Conservation (phyloP, 495 filamentous ascomycete species). For the Aspergillus sclerotioniger region DNA sequence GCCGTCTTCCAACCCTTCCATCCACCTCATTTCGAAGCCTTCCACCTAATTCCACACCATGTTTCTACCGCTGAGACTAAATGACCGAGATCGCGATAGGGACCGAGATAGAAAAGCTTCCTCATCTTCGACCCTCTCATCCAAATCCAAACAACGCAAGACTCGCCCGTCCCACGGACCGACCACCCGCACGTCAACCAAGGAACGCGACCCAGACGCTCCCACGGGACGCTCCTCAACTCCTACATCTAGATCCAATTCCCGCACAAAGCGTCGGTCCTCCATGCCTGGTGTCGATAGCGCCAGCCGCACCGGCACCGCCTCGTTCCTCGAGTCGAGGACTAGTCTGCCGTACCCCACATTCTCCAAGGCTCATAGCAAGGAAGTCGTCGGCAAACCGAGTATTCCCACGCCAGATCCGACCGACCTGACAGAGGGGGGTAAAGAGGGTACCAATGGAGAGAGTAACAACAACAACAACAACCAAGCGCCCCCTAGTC, state of each 20-base stretch:
- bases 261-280: slow-evolving; percentile 41
- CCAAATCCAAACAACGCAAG: slow-evolving; percentile 33
- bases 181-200: slow-evolving; percentile 43
- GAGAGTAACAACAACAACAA: slow-evolving; percentile 30
- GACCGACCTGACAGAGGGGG: slow-evolving; percentile 65
- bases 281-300: slow-evolving; percentile 51
- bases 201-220: slow-evolving; percentile 41
- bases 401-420: slow-evolving; percentile 75
- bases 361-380: slow-evolving; percentile 89
- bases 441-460: slow-evolving; percentile 33
- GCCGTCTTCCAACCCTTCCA: slow-evolving; percentile 27
- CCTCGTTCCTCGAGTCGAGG: slow-evolving; percentile 50
- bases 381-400: slow-evolving; percentile 69
- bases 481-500: slow-evolving; percentile 57
- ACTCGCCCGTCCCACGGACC: slow-evolving; percentile 42
- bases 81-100: slow-evolving; percentile 39
- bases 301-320: slow-evolving; percentile 33
- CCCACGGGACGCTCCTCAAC: slow-evolving; percentile 40
- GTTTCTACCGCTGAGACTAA: slow-evolving; percentile 45
- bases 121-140: slow-evolving; percentile 27
- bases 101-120: slow-evolving; percentile 26
- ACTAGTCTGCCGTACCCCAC: slow-evolving; percentile 75
- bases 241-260: slow-evolving; percentile 29
- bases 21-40: slow-evolving; percentile 32
- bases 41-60: slow-evolving; percentile 25